Percentiles rank a stretch among this genome's conserved stretches.
These are phyloP conservation scores for Aeschynomene evenia DNA, from an alignment of 306 rosid species.

Conservation along the genomic window DNA sequence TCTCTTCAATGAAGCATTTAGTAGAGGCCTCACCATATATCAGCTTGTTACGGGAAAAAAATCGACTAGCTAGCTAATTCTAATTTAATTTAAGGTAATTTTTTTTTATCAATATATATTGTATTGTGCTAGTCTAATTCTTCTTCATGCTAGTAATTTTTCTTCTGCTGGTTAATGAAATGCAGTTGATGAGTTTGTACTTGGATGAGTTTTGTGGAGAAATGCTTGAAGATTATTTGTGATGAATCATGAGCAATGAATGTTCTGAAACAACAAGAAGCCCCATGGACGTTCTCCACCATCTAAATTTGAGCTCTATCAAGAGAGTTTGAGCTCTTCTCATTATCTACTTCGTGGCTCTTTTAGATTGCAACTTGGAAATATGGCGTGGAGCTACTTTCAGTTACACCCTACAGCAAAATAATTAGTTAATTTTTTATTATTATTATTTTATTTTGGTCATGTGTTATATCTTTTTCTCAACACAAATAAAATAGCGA, in stretches of 20 bases:
- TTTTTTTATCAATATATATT: not conserved
- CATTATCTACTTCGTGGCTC: no score
- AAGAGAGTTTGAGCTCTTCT: no score
- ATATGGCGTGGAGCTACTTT: no score
- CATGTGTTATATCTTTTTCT: no score
- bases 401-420: no score
- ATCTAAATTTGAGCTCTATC: no score
- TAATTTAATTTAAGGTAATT: conserved; percentile 44
- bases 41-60: conserved; percentile 74
- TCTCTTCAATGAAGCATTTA: conserved; percentile 86
- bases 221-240: not conserved
- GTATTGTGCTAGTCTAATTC: not conserved
- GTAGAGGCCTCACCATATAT: conserved; percentile 75
- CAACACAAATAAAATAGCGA: no score
- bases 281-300: no score
- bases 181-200: not conserved
- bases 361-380: no score
- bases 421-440: no score
- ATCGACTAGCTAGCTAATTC: conserved; percentile 17
- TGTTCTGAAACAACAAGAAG: not conserved
- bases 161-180: conserved; percentile 7
- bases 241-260: not conserved
- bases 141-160: not conserved
- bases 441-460: no score
- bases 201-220: not conserved